Base-by-base conservation (phyloP, 2,329 filamentous ascomycete genomes). In the Colletotrichum coccodes region DNA sequence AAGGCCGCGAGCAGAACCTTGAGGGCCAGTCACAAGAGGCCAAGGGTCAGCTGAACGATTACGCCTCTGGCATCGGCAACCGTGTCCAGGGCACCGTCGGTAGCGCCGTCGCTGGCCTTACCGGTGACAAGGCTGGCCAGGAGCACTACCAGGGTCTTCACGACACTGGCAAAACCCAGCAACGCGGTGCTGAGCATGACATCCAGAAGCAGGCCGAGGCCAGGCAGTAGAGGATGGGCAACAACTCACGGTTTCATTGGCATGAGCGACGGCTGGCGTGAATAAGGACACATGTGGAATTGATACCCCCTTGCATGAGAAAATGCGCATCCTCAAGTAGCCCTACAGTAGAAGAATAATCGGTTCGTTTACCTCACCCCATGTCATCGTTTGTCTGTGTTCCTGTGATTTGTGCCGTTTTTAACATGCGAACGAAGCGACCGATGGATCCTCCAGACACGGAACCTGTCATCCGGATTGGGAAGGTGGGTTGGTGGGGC, bases 21-120 rank as follows among this genome's bases (percentile, higher is more conserved):
- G 86, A 92, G 71, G 95, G 95, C 23, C 92, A 96, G 81, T 87
- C 87, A 36, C 90, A 95, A 79, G 94, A 98, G 81, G 93, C 94
- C 6, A 87, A 91, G 77, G 94, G 94, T 18, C 95, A 97, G 81
- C 75, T 96, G 52, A 90, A 82, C 68, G 94, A 98, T 77, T 85
- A 92, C 47, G 89, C 90, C 6, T 83, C 86, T 69, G 95, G 95
- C 9, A 79, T 91, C 18, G 81, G 83, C 36, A 86, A 91, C 75
- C 89, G 92, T n/a, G 86, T 91, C 30, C 83, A 89, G 50, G 94
- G 95, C 12, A 85, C 91, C 1, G 73, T 97, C 5, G 94, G 94
- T 1, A 85, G 89, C 44, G 90, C 91, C 1, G 85, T 92, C 34
- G 89, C 94, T n/a, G 87, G 89, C 30, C 62, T 97, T 16, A 92